Evolutionary conservation across 306 rosid genomes (phyloP), one percentile per base, ranked within the genome.

Genomic region (Acacia crassicarpa): DNA sequence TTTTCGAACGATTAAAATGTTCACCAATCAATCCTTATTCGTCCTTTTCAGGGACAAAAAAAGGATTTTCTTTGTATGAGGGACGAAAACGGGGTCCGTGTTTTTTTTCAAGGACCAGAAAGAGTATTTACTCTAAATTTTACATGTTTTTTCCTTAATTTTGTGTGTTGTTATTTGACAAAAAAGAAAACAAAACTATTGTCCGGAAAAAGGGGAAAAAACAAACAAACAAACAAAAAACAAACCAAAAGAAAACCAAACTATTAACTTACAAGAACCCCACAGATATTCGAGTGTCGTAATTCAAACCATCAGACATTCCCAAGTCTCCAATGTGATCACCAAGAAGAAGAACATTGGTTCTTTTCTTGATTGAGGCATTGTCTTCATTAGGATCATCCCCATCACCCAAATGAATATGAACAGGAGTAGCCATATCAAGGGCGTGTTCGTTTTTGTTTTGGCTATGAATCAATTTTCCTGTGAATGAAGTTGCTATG

Each of bases 361-460:
- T 91, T 83, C 98, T 90, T 59, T 78, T 86, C 88, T 91, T 95
- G 73, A 93, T 80, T 0, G 82, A 93, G 40, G 87, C 87, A 90
- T 67, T 89, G 81, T 83, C 94, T 79, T 86, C 69, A 80, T 74
- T 75, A 68, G 86, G 86, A 56, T 41, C 91, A 75, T 89, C 89
- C 22, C 12, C 67, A 80, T 89, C 90, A 65, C 98, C 97, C 84
- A 93, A 86, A 78, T 59, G 89, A 17, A 87, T 92, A 74, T 92
- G 98, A 75, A 93, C 85, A 82, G 97, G 97, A 17, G 89, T 92
- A 72, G 96, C 99, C 99, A 93, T 95, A 69, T 91, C 97, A 83
- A 95, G 91, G 73, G 98, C 98, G 77, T 89, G 99, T 77, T 95
- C 98, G 73, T 95, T 95, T 85, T 95, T 95, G 84, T 95, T 95